These are phyloP conservation scores for Solanum corneliomulleri DNA, from an alignment of 257 asterid genomes.

Conservation along the genomic window DNA sequence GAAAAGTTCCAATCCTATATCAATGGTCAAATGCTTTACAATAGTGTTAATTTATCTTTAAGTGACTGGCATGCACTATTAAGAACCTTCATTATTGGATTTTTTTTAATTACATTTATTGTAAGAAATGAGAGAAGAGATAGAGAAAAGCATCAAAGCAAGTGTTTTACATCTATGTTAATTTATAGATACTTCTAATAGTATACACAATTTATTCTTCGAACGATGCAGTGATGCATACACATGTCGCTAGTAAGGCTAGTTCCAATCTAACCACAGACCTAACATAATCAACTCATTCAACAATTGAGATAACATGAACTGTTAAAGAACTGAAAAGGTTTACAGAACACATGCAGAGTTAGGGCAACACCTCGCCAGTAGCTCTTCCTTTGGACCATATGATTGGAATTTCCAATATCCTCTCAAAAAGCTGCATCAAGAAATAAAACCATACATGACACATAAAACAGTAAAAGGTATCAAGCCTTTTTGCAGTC, in stretches of 20 bases:
- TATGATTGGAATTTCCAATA: conserved; percentile 84
- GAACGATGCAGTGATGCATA: not conserved
- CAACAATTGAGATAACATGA: not conserved
- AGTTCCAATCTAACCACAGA: not conserved
- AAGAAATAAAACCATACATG: conserved; percentile 5
- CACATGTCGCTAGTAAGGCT: not conserved
- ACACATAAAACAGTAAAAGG: not conserved
- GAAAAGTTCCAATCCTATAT: not conserved
- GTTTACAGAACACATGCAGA: not conserved
- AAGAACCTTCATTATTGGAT: not conserved
- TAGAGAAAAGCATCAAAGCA: not conserved
- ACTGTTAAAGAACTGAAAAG: not conserved
- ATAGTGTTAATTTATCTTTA: not conserved
- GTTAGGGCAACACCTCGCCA: conserved; percentile 87
- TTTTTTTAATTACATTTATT: not conserved
- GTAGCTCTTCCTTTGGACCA: conserved; percentile 98
- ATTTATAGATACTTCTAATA: not conserved
- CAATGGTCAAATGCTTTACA: not conserved
- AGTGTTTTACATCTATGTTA: not conserved
- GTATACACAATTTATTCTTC: not conserved
- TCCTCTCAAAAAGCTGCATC: conserved; percentile 87
- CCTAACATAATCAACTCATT: not conserved
- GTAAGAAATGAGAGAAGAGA: not conserved
- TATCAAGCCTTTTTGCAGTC: not conserved
- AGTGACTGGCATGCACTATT: not conserved